Evolutionary conservation across 176 grass and related monocot genomes (phyloP).

Genomic region (Bolboschoenus planiculmis): DNA sequence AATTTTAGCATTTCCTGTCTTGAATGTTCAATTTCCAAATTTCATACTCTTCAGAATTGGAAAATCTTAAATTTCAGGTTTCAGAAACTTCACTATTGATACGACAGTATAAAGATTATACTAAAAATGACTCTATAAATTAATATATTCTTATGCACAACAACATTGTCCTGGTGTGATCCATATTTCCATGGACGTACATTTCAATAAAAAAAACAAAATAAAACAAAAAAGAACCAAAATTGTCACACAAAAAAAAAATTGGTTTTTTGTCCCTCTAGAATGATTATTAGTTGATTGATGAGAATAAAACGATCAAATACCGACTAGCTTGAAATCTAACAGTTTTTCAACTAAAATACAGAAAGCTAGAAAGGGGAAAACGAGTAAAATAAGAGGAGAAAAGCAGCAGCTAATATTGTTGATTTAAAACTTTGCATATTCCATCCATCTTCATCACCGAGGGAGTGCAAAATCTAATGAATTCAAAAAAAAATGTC

Average conservation of each 20-base stretch:
- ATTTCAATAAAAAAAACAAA: neutral
- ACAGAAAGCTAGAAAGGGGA: neutral
- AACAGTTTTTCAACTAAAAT: neutral
- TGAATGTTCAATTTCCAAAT: no score
- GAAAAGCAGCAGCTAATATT: neutral
- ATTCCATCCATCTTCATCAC: slow-evolving; percentile 15
- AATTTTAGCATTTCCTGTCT: no score
- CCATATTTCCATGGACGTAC: neutral
- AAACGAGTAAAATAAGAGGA: neutral
- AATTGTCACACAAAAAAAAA: neutral
- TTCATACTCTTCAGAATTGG: no score
- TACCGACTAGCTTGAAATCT: neutral
- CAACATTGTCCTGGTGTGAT: neutral
- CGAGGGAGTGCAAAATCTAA: slow-evolving; percentile 25
- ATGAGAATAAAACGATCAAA: neutral
- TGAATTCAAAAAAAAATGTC: neutral
- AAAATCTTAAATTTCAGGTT: no score
- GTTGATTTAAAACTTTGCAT: slow-evolving; percentile 12
- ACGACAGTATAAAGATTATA: neutral
- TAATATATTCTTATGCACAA: neutral
- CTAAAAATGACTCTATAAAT: neutral
- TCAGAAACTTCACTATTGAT: neutral
- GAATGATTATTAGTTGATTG: neutral
- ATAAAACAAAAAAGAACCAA: neutral
- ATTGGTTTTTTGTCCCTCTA: neutral